These are phyloP conservation scores for Seminavis robusta DNA, from an alignment of 108 stramenopile genomes.

Conservation along the genomic window DNA sequence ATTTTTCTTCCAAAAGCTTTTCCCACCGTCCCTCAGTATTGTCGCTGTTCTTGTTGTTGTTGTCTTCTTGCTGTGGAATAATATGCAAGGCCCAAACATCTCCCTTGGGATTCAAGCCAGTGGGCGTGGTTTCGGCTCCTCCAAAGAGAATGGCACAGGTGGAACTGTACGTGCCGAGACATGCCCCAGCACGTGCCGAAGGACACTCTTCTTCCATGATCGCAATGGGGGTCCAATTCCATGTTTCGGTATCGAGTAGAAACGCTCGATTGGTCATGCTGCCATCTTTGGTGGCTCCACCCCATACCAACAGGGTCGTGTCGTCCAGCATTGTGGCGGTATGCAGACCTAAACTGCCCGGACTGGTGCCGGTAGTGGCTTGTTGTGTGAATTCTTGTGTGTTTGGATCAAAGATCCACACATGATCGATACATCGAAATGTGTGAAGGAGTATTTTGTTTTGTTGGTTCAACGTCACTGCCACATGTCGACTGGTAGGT, in stretches of 20 bases:
- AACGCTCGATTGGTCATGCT: constrained; percentile 72
- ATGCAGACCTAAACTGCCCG: constrained; percentile 63
- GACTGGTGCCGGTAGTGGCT: constrained; percentile 39
- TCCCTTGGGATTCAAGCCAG: constrained; percentile 39
- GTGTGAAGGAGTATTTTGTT: constrained; percentile 53
- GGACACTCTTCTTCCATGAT: constrained; percentile 17
- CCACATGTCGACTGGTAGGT: constrained; percentile 69
- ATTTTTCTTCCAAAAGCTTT: constrained; percentile 15
- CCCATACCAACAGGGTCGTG: constrained; percentile 23
- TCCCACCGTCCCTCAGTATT: constrained; percentile 26
- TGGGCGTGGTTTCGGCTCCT: constrained; percentile 32
- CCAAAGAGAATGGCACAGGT: constrained; percentile 50
- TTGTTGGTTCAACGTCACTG: constrained; percentile 30
- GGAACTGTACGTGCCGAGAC: constrained; percentile 39
- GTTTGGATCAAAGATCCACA: constrained; percentile 35
- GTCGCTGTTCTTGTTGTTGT: constrained; percentile 1
- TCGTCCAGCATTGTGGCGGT: constrained; percentile 27
- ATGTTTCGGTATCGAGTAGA: constrained; percentile 47
- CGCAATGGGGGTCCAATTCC: constrained; percentile 63
- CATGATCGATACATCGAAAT: constrained; percentile 67
- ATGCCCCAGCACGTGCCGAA: constrained; percentile 57
- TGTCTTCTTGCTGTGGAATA: neutral
- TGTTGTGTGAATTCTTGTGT: constrained; percentile 19
- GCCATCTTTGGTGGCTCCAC: constrained; percentile 63
- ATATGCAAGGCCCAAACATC: constrained; percentile 58